These are phyloP conservation scores for Scheffersomyces lignicola DNA, from an alignment of 1,139 yeast species.

Conservation along the genomic window DNA sequence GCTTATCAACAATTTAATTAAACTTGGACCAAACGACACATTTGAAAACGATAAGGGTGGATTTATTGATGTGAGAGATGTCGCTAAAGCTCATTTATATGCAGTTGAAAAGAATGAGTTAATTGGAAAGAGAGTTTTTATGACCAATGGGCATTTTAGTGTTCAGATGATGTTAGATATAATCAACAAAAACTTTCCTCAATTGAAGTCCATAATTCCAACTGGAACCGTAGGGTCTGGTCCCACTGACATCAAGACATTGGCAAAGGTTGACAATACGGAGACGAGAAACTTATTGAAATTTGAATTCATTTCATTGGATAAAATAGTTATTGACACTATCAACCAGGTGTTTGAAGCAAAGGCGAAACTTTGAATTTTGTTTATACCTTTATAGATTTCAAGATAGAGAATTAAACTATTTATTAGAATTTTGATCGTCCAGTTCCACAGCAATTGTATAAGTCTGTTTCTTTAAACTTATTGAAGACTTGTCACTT, in stretches of 20 bases:
- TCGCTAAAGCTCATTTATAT: slow-evolving; percentile 35
- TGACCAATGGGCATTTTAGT: slow-evolving; percentile 29
- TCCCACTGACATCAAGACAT: slow-evolving; percentile 17
- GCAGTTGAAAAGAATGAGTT: slow-evolving; percentile 29
- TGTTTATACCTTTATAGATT: neutral
- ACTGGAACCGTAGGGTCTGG: slow-evolving; percentile 29
- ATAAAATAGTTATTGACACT: slow-evolving; percentile 39
- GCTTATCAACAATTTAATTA: slow-evolving; percentile 24
- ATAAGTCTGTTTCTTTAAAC: slow-evolving; percentile 1
- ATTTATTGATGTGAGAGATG: slow-evolving; percentile 42
- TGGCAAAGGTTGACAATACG: slow-evolving; percentile 21
- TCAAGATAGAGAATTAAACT: no score
- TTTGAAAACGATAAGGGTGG: slow-evolving; percentile 30
- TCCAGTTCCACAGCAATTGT: slow-evolving; percentile 1
- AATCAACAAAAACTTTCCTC: slow-evolving; percentile 27
- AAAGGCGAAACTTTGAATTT: slow-evolving; percentile 1
- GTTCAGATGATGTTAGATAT: slow-evolving; percentile 35
- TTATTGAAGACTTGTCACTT: no score
- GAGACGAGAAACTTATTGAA: slow-evolving; percentile 28
- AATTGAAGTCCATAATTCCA: slow-evolving; percentile 24
- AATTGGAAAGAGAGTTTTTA: slow-evolving; percentile 26
- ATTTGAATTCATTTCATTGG: slow-evolving; percentile 28
- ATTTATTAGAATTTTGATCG: neutral
- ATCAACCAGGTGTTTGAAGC: slow-evolving; percentile 35
- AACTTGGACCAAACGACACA: slow-evolving; percentile 17